Conservation (phyloP, 345 rosid genomes). For the Populus davidiana region DNA sequence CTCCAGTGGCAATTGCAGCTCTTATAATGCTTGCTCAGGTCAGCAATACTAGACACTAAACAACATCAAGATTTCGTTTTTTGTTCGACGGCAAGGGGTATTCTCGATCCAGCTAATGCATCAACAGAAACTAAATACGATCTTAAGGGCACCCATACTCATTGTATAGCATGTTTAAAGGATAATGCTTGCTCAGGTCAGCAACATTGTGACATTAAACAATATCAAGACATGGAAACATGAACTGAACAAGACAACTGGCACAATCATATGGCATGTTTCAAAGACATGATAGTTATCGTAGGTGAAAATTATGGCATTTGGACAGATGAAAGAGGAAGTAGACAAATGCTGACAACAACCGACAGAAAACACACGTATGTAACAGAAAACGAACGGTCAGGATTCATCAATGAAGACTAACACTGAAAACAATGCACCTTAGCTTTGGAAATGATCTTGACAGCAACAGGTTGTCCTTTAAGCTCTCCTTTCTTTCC, state of each 20-base stretch:
- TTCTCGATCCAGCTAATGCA: no score
- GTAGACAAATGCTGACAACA: neutral
- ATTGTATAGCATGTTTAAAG: no score
- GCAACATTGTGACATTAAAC: neutral
- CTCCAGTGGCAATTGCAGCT: neutral
- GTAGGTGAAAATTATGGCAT: neutral
- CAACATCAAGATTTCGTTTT: neutral
- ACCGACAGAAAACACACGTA: neutral
- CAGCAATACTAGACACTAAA: neutral
- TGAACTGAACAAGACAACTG: no score
- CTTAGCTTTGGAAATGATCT: conserved; percentile 36
- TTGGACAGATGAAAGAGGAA: neutral
- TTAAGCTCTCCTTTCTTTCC: conserved; percentile 28
- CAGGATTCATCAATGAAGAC: neutral
- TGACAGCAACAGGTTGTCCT: conserved; percentile 29
- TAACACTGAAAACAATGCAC: conserved; percentile 1
- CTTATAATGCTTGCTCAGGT: neutral
- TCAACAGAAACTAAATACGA: no score
- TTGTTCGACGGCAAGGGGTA: no score
- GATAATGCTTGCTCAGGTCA: neutral
- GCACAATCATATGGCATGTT: no score
- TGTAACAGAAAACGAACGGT: neutral
- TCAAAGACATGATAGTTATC: no score
- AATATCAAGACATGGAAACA: neutral
- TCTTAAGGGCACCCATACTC: no score